Conservation (phyloP, 148 eudicot species). For the Mesembryanthemum crystallinum region DNA sequence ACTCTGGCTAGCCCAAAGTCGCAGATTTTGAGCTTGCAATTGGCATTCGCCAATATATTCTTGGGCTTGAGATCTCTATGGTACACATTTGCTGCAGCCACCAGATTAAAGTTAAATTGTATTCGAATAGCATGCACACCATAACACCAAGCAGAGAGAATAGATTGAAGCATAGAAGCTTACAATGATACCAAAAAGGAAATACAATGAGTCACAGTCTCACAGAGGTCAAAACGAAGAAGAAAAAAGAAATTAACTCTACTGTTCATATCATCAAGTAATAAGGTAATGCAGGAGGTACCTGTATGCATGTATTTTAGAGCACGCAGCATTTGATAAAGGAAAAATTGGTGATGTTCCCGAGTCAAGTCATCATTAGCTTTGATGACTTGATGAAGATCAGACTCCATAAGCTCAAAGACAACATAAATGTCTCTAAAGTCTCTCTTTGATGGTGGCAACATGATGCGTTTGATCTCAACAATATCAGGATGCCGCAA, state of each 20-base stretch:
- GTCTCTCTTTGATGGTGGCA: conserved; percentile 77
- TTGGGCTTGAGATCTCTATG: conserved; percentile 95
- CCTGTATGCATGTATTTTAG: conserved; percentile 94
- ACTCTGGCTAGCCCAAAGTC: conserved; percentile 96
- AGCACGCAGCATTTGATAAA: conserved; percentile 88
- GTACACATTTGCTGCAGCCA: conserved; percentile 81
- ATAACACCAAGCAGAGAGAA: neutral
- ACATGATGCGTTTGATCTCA: conserved; percentile 82
- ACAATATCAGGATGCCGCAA: conserved; percentile 90
- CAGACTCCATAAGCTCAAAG: conserved; percentile 93
- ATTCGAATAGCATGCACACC: neutral
- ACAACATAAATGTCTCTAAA: conserved; percentile 88
- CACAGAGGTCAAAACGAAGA: neutral
- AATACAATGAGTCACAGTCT: neutral
- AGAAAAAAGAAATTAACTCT: neutral
- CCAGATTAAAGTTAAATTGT: neutral
- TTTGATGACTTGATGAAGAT: conserved; percentile 87
- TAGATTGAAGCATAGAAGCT: neutral
- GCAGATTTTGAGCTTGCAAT: conserved; percentile 90
- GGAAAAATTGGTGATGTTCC: conserved; percentile 85
- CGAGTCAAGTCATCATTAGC: conserved; percentile 86
- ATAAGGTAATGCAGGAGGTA: conserved; percentile 12
- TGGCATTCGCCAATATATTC: conserved; percentile 89
- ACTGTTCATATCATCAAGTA: neutral
- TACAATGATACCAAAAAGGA: neutral